phyloP scores from a whole-genome alignment of 2,329 filamentous ascomycete genomes.

The Tolypocladium amazonense region DNA sequence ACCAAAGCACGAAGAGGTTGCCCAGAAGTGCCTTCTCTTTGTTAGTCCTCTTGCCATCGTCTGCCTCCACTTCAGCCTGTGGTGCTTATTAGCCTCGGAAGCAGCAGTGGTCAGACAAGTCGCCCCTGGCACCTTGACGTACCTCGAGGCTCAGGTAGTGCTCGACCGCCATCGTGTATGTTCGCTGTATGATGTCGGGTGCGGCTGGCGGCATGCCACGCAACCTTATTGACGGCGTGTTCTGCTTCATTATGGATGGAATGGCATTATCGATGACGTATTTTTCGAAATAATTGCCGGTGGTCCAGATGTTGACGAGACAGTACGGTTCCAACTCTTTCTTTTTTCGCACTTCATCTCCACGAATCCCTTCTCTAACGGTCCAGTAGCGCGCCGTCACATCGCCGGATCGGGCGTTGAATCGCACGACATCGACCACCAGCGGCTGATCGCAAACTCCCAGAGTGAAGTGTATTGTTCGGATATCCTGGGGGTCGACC shows the following conservation, averaged over 20 bases:
- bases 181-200: constrained; percentile 9
- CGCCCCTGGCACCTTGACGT: background rate
- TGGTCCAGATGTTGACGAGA: constrained; percentile 23
- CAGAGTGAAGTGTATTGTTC: constrained; percentile 27
- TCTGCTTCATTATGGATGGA: constrained; percentile 15
- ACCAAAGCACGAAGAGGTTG: constrained; percentile 33
- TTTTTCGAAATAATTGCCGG: constrained; percentile 19
- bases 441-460: constrained; percentile 26
- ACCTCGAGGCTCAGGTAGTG: constrained; percentile 13
- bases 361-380: constrained; percentile 12
- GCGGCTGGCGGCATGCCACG: background rate
- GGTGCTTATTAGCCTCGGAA: background rate
- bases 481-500: constrained; percentile 8
- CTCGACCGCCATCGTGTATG: constrained; percentile 9
- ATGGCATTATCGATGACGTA: constrained; percentile 24
- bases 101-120: background rate
- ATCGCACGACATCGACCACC: constrained; percentile 27
- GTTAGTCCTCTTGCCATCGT: constrained; percentile 2
- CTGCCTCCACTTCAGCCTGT: constrained; percentile 1
- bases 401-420: constrained; percentile 26
- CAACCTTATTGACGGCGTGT: background rate
- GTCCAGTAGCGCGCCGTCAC: constrained; percentile 27
- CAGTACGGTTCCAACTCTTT: constrained; percentile 28
- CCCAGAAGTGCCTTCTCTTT: constrained; percentile 24
- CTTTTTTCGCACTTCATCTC: constrained; percentile 12